phyloP scores from a whole-genome alignment of 2,329 filamentous ascomycete species.

The Fusarium albosuccineum region DNA sequence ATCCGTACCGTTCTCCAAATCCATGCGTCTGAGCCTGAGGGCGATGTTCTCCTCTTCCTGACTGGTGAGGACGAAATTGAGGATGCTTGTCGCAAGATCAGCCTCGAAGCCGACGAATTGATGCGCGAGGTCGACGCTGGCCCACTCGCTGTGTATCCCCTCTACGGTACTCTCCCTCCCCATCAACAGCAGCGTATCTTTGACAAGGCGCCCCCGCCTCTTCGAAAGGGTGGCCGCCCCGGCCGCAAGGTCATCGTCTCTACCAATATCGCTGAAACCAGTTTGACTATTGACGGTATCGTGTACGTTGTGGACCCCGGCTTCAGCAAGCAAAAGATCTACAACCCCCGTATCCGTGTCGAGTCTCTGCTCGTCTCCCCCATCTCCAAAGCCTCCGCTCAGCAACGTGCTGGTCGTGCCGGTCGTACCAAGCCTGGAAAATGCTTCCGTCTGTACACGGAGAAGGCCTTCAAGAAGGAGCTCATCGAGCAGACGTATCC shows the following conservation, averaged over 20 bases:
- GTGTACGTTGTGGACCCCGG: slow-evolving; percentile 99
- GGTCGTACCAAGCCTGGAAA: slow-evolving; percentile 98
- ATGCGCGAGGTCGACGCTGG: slow-evolving; percentile 91
- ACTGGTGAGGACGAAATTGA: slow-evolving; percentile 99
- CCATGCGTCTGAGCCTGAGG: slow-evolving; percentile 90
- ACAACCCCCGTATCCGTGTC: slow-evolving; percentile 95
- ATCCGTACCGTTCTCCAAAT: slow-evolving; percentile 97
- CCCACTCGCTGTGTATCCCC: slow-evolving; percentile 88
- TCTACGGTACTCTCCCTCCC: slow-evolving; percentile 94
- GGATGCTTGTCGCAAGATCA: slow-evolving; percentile 93
- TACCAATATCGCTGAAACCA: slow-evolving; percentile 98
- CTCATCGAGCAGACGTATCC: slow-evolving; percentile 97
- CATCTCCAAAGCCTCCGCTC: slow-evolving; percentile 96
- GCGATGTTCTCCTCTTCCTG: slow-evolving; percentile 93
- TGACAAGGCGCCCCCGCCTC: slow-evolving; percentile 82
- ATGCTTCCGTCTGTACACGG: slow-evolving; percentile 97
- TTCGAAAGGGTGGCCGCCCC: slow-evolving; percentile 81
- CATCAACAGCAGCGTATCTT: slow-evolving; percentile 96
- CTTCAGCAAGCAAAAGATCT: slow-evolving; percentile 99
- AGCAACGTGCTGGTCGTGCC: slow-evolving; percentile 98
- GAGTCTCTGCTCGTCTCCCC: slow-evolving; percentile 98
- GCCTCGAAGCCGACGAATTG: slow-evolving; percentile 91
- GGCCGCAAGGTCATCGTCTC: slow-evolving; percentile 96
- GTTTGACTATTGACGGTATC: slow-evolving; percentile 97
- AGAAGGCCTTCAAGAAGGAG: slow-evolving; percentile 96